Evolutionary conservation across 1,284 basidiomycete species (phyloP).

Genomic region (Cutaneotrichosporon sp.): DNA sequence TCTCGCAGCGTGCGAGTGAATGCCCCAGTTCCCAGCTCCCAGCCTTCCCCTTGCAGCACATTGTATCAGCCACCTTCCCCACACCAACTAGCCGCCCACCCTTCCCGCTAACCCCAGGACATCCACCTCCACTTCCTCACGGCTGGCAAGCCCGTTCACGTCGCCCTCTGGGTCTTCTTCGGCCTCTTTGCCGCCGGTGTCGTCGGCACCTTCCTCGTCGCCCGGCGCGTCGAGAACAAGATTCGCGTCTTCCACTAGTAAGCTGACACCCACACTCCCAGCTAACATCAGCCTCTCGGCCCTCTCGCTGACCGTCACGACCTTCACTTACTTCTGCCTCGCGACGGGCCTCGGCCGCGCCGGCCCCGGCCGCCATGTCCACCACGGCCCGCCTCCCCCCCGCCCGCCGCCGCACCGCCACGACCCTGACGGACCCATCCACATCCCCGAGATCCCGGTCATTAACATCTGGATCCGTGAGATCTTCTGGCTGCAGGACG

Average conservation of each 20-base stretch:
- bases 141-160: neutral
- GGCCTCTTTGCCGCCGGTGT: conserved; percentile 40
- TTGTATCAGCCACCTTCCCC: no score
- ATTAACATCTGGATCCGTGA: conserved; percentile 34
- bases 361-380: conserved; percentile 3
- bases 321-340: conserved; percentile 46
- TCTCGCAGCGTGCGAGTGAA: neutral
- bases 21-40: neutral
- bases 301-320: conserved; percentile 41
- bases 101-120: neutral
- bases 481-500: conserved; percentile 37
- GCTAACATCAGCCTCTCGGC: conserved; percentile 34
- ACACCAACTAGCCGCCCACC: no score
- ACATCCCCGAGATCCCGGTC: conserved; percentile 9
- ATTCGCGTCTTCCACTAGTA: conserved; percentile 48
- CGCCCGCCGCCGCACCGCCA: no score
- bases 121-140: neutral
- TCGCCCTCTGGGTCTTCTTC: conserved; percentile 45
- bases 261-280: conserved; percentile 6
- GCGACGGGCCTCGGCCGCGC: conserved; percentile 42
- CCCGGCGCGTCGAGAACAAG: conserved; percentile 39
- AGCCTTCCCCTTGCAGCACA: no score
- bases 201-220: conserved; percentile 34
- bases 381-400: neutral
- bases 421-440: neutral